phyloP scores from a whole-genome alignment of 75 land plant genomes.

The Isoetes taiwanensis region DNA sequence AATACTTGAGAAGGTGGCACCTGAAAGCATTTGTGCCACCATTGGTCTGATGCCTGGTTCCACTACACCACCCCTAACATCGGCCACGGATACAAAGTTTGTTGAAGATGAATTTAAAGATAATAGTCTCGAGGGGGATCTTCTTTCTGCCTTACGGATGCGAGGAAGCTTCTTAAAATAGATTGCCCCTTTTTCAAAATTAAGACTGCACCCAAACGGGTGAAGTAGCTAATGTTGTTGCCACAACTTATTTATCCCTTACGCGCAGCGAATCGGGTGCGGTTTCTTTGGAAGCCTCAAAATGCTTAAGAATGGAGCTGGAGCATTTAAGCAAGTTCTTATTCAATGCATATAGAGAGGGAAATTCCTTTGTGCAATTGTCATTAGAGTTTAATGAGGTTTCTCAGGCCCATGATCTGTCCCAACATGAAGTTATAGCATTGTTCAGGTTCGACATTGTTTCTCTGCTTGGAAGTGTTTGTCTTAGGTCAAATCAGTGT shows the following conservation, averaged over 20 bases:
- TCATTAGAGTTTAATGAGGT: neutral
- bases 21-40: neutral
- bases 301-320: slow-evolving; percentile 51
- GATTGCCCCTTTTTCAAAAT: slow-evolving; percentile 45
- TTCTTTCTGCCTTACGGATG: slow-evolving; percentile 49
- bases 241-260: slow-evolving; percentile 72
- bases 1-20: slow-evolving; percentile 40
- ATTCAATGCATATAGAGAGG: slow-evolving; percentile 3
- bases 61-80: slow-evolving; percentile 7
- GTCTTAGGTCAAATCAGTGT: neutral
- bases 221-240: slow-evolving; percentile 51
- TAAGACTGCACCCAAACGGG: slow-evolving; percentile 89
- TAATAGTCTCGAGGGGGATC: slow-evolving; percentile 52
- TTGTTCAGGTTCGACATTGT: slow-evolving; percentile 68
- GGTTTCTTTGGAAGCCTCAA: slow-evolving; percentile 38
- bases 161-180: slow-evolving; percentile 43
- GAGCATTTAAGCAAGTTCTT: slow-evolving; percentile 30
- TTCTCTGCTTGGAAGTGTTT: slow-evolving; percentile 29
- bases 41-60: slow-evolving; percentile 7
- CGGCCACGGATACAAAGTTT: slow-evolving; percentile 38
- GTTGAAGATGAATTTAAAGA: slow-evolving; percentile 62
- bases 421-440: slow-evolving; percentile 42
- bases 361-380: slow-evolving; percentile 1
- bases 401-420: slow-evolving; percentile 1
- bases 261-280: slow-evolving; percentile 53